Percentiles rank a stretch among this genome's conserved stretches.
phyloP scores from a whole-genome alignment of 148 eudicot species.

The Fagopyrum esculentum region DNA sequence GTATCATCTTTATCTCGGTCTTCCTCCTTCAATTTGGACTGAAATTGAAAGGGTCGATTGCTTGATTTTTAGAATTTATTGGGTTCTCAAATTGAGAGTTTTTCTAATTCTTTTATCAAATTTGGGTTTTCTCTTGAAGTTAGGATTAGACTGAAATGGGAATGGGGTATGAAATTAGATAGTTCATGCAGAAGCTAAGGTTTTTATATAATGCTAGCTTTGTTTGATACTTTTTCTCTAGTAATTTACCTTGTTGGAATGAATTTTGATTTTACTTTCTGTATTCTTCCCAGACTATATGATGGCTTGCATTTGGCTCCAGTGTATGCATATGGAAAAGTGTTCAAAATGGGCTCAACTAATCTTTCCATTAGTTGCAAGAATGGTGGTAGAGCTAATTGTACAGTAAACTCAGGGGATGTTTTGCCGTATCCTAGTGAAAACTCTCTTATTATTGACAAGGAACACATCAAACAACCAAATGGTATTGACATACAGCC shows the following conservation, averaged over 20 bases:
- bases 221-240: neutral
- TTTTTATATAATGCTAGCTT: neutral
- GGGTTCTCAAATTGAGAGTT: neutral
- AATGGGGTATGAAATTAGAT: neutral
- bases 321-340: neutral
- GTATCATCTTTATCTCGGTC: neutral
- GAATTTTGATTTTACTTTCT: neutral
- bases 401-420: neutral
- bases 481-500: slow-evolving; percentile 14
- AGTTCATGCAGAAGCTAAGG: neutral
- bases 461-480: neutral
- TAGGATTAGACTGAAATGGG: neutral
- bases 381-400: neutral
- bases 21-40: neutral
- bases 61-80: neutral
- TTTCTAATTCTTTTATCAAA: too few species aligned
- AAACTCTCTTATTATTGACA: neutral
- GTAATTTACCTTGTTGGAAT: neutral
- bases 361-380: slow-evolving; percentile 3
- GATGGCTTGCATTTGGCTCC: slow-evolving; percentile 7
- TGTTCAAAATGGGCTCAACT: slow-evolving; percentile 1
- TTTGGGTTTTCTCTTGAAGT: neutral
- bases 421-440: neutral
- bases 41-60: neutral
- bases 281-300: neutral